Evolutionary conservation across 805 yeast genomes (phyloP).

Genomic region (Suhomyces pyralidae): DNA sequence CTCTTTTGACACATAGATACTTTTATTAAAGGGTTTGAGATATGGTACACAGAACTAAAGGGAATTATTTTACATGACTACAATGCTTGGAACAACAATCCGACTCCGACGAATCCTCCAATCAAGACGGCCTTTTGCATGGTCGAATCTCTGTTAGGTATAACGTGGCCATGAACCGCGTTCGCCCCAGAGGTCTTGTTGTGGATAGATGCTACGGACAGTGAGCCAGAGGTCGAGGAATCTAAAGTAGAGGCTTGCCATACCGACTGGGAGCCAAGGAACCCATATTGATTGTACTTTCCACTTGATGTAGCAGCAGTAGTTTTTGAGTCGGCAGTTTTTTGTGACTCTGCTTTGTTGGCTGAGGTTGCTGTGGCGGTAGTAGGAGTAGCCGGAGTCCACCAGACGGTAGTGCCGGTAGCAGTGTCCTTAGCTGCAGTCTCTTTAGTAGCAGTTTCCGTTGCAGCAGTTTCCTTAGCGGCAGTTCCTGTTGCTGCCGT

Average conservation of each 20-base stretch:
- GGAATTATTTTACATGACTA: not conserved
- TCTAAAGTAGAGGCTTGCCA: slow-evolving; percentile 23
- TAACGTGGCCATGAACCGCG: slow-evolving; percentile 9
- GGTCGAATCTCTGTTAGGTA: slow-evolving; percentile 12
- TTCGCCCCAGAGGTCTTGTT: slow-evolving; percentile 18
- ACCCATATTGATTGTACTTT: slow-evolving; percentile 41
- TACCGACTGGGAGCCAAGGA: slow-evolving; percentile 36
- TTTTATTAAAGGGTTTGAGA: not conserved
- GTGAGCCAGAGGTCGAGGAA: slow-evolving; percentile 3
- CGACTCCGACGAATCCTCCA: slow-evolving; percentile 14
- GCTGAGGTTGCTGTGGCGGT: slow-evolving; percentile 8
- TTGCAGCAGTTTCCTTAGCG: slow-evolving; percentile 4
- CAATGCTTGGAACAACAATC: slow-evolving; percentile 11
- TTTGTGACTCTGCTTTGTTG: slow-evolving; percentile 7
- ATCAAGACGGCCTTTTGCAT: slow-evolving; percentile 15
- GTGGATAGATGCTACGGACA: slow-evolving; percentile 13
- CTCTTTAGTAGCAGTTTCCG: slow-evolving; percentile 1
- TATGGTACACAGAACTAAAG: slow-evolving; percentile 3
- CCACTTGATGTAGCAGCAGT: slow-evolving; percentile 11
- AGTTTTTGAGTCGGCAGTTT: slow-evolving; percentile 8
- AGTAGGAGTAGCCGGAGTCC: slow-evolving; percentile 4
- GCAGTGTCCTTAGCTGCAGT: slow-evolving; percentile 5
- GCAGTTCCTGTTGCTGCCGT: not conserved
- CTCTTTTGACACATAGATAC: not conserved
- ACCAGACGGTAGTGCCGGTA: slow-evolving; percentile 6